A percentile compares a stretch with the other conserved stretches of the same genome.
Evolutionary conservation across 768 basidiomycete genomes (phyloP).

Genomic region (Rhodotorula sphaerocarpa): DNA sequence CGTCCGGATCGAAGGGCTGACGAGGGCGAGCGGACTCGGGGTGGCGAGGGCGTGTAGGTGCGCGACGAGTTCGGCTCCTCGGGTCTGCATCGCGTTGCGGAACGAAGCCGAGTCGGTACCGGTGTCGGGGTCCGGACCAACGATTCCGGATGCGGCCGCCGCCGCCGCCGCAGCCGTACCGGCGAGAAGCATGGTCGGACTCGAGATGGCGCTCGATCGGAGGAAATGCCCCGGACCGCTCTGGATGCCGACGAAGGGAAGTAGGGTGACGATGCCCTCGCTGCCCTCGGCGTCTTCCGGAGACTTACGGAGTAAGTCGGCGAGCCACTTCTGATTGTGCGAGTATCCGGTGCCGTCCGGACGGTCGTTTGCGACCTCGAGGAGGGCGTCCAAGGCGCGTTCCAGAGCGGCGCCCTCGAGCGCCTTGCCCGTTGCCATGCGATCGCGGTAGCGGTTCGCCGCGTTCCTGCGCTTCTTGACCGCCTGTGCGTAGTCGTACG

Average conservation of each 20-base stretch:
- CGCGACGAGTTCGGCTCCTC: constrained; percentile 10
- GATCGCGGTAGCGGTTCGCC: background rate
- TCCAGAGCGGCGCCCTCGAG: background rate
- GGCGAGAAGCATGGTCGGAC: no score
- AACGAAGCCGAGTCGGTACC: no score
- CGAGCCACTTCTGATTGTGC: constrained; percentile 12
- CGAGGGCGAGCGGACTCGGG: background rate
- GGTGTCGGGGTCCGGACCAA: no score
- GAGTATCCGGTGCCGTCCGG: background rate
- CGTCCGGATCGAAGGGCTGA: constrained; percentile 2
- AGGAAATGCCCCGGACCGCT: no score
- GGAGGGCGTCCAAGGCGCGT: constrained; percentile 9
- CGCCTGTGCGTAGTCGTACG: background rate
- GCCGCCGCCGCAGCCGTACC: no score
- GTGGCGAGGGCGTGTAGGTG: constrained; percentile 21
- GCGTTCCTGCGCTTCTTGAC: background rate
- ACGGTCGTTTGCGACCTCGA: constrained; percentile 7
- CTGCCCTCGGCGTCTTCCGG: background rate
- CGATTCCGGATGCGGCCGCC: no score
- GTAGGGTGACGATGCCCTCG: constrained; percentile 1
- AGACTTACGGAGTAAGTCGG: background rate
- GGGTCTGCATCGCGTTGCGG: background rate
- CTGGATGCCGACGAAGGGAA: no score
- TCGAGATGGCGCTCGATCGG: no score
- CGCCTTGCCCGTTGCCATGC: no score